These are phyloP conservation scores for Sarocladium strictum DNA, from an alignment of 2,329 filamentous ascomycete species.

Conservation along the genomic window DNA sequence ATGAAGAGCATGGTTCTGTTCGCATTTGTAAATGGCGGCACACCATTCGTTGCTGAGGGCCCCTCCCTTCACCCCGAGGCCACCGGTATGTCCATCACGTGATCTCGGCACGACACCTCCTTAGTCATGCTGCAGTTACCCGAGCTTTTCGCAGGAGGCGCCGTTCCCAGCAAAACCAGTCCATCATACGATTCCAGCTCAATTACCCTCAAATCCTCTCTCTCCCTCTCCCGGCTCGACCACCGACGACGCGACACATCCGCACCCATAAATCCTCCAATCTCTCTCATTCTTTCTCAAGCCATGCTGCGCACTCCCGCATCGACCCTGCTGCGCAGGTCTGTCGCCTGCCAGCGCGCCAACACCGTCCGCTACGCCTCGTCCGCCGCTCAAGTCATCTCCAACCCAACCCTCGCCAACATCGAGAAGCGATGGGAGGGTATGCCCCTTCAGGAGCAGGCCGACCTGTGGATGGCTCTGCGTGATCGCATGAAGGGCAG, in stretches of 20 bases:
- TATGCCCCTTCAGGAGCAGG: conserved; percentile 98
- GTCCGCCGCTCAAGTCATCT: conserved; percentile 73
- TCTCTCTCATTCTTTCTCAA: neutral
- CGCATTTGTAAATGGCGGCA: neutral
- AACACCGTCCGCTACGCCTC: conserved; percentile 51
- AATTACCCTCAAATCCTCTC: conserved; percentile 10
- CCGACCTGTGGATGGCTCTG: conserved; percentile 97
- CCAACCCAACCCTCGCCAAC: conserved; percentile 93
- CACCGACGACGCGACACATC: conserved; percentile 6
- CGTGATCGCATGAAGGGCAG: conserved; percentile 98
- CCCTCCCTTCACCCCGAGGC: neutral
- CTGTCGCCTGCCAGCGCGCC: conserved; percentile 31
- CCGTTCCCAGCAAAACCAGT: conserved; percentile 6
- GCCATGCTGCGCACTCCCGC: conserved; percentile 47
- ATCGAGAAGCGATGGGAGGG: conserved; percentile 99
- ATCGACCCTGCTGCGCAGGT: conserved; percentile 47
- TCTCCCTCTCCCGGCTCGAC: neutral
- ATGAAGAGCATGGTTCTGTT: neutral
- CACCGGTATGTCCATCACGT: neutral
- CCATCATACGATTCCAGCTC: conserved; percentile 10
- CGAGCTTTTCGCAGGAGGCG: conserved; percentile 8
- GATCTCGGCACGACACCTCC: neutral
- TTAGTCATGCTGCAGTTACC: conserved; percentile 7
- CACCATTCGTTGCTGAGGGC: neutral
- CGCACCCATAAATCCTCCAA: conserved; percentile 1